A percentile compares a stretch with the other conserved stretches of the same genome.
These are phyloP conservation scores for Oidium heveae DNA, from an alignment of 2,329 filamentous ascomycete species.

Conservation along the genomic window DNA sequence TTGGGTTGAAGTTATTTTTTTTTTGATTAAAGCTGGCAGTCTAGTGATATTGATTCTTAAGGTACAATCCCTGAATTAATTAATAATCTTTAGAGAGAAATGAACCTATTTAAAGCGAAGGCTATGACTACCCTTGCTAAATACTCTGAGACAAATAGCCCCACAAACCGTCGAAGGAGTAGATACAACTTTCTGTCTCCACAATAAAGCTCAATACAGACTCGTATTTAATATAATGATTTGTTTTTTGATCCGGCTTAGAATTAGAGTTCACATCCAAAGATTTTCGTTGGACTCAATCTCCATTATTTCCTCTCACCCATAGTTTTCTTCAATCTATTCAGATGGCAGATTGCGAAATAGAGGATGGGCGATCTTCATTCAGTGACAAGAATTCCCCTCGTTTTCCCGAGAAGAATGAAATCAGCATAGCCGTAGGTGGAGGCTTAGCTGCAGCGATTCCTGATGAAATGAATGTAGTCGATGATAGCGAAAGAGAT, in stretches of 20 bases:
- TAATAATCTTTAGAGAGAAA: neutral
- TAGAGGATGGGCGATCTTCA: neutral
- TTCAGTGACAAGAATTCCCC: neutral
- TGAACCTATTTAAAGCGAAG: neutral
- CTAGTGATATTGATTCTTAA: no score
- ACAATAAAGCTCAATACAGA: no score
- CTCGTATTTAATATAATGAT: neutral
- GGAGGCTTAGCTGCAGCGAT: neutral
- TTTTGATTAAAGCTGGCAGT: no score
- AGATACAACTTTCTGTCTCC: no score
- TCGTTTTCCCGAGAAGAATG: neutral
- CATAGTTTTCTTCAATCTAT: neutral
- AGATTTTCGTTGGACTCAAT: neutral
- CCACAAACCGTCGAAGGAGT: no score
- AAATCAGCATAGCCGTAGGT: neutral
- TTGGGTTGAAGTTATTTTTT: no score
- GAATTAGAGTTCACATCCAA: neutral
- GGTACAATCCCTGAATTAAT: neutral
- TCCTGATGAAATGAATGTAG: constrained; percentile 16
- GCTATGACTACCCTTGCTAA: neutral
- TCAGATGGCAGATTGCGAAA: neutral
- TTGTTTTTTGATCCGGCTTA: neutral
- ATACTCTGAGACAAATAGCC: neutral
- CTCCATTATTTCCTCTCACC: neutral
- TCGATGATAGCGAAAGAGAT: constrained; percentile 18